Evolutionary conservation across 1,284 basidiomycete species (phyloP), one percentile per base, ranked within the genome.

Genomic region (Erythrobasidium hasegawianum): DNA sequence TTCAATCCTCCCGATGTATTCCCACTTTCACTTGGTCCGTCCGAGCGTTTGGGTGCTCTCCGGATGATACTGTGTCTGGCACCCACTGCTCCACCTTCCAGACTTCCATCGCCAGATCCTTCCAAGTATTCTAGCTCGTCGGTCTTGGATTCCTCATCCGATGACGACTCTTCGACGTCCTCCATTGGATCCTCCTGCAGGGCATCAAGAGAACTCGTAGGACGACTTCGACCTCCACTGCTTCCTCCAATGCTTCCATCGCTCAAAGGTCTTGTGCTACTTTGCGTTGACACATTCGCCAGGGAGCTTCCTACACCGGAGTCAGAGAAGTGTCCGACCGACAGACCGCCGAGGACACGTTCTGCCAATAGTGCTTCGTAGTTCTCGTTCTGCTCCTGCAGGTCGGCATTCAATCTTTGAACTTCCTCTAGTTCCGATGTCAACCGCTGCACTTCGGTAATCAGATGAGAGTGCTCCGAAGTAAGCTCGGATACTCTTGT

Each of bases 281-380:
- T 60, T n/a, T 47, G n/a, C 43, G 16, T 26, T 18, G 52, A 38
- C 8, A 18, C 26, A 18, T 38, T 38, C 18, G 52, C 52, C n/a
- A 26, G 52, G 5, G 43, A 47, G 38, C 62, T 64, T 39, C 53
- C 62, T 29, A 58, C 20, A 10, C 62, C 56, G 2, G 62, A 65
- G 45, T 65, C 62, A 2, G 56, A 18, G 29, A 64, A 41, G 16
- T 38, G 22, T 22, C 22, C 40, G n/a, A 58, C 33, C 2, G 39
- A 33, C 38, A 64, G 16, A 26, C 67, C 67, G 43, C 29, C 91
- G 45, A 97, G 79, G 0, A 93, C 96, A 78, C 84, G 86, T 79
- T 96, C 91, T 67, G 89, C 82, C 27, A 96, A 79, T 50, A 97
- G 81, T 69, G 92, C 89, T 82, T 94, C 91, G 80, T 91, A 97